Base-by-base conservation (phyloP, 306 rosid species). In the Castanea mollissima region DNA sequence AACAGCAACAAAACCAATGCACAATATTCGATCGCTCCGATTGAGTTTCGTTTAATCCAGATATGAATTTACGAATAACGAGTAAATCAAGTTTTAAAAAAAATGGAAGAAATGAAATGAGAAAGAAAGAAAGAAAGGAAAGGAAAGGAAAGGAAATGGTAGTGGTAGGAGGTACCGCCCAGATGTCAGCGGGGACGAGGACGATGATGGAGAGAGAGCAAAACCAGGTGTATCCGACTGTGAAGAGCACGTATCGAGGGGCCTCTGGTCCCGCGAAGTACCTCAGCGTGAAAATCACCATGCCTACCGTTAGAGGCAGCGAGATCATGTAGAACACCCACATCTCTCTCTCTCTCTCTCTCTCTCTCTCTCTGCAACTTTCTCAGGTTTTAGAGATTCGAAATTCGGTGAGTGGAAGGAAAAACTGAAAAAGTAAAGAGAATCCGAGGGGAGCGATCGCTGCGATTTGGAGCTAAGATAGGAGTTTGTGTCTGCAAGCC, bases 321-420 rank as follows among this genome's bases (percentile, higher is more conserved):
- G 99, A 95, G 82, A 95, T 92, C 90, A 95, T 82, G 86, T 95
- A 95, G 76, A 92, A 95, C 81, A 89, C 98, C 99, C 99, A 95
- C 99, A 95, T 94, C 78, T 71, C 73, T 72, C 55, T 25, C 71
- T 70, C 67, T 19, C 49, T 67, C 67, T 19, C 49, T 67, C 73
- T 72, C 55, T 25, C 71, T 70, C 67, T 19, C 49, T 67, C 44
- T 25, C 79, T 29, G n/a, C 32, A 75, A n/a, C 63, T 54, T 44
- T 75, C 35, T 18, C 49, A 56, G 32, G 32, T 83, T 21, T 58
- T 74, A 35, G 62, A 44, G 71, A 74, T 76, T 67, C 75, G 15
- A 7, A 7, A 23, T 2, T 76, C 73, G 20, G 4, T 6, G 10
- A 3, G 16, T 11, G 6, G 34, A 31, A 60, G 29, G 58, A 7